phyloP scores from a whole-genome alignment of 768 basidiomycete genomes.

The Jaapia argillacea region DNA sequence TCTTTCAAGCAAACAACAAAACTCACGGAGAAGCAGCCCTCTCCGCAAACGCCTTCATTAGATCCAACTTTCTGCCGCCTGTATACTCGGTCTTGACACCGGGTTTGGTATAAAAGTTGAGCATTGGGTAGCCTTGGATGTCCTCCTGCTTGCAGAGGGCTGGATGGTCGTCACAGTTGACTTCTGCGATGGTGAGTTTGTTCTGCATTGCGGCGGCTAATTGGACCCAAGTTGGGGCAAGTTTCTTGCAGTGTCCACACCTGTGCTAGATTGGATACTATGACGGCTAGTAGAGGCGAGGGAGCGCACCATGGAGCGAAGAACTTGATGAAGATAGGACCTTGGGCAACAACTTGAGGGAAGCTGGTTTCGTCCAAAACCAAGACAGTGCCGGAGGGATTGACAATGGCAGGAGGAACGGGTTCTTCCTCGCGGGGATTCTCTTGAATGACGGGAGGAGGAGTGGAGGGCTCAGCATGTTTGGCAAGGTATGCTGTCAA shows the following conservation, averaged over 20 bases:
- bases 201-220: slow-evolving; percentile 63
- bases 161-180: slow-evolving; percentile 78
- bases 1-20: not conserved
- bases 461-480: slow-evolving; percentile 23
- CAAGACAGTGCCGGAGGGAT: slow-evolving; percentile 29
- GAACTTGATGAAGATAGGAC: slow-evolving; percentile 64
- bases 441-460: slow-evolving; percentile 16
- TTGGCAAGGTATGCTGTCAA: slow-evolving; percentile 46
- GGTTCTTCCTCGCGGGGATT: slow-evolving; percentile 22
- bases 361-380: slow-evolving; percentile 37
- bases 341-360: slow-evolving; percentile 30
- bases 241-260: slow-evolving; percentile 95
- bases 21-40: slow-evolving; percentile 68
- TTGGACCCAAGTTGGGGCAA: slow-evolving; percentile 73
- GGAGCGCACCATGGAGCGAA: slow-evolving; percentile 97
- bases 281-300: too few species aligned
- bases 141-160: slow-evolving; percentile 55
- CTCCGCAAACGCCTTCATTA: slow-evolving; percentile 63
- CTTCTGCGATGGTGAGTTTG: slow-evolving; percentile 70
- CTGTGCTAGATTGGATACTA: too few species aligned
- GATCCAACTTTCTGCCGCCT: slow-evolving; percentile 60
- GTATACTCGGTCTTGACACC: slow-evolving; percentile 65
- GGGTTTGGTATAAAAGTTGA: slow-evolving; percentile 50
- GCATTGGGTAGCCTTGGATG: slow-evolving; percentile 76
- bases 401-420: slow-evolving; percentile 9